Conservation (phyloP, 2,329 filamentous ascomycete genomes). For the Lomentospora prolificans region DNA sequence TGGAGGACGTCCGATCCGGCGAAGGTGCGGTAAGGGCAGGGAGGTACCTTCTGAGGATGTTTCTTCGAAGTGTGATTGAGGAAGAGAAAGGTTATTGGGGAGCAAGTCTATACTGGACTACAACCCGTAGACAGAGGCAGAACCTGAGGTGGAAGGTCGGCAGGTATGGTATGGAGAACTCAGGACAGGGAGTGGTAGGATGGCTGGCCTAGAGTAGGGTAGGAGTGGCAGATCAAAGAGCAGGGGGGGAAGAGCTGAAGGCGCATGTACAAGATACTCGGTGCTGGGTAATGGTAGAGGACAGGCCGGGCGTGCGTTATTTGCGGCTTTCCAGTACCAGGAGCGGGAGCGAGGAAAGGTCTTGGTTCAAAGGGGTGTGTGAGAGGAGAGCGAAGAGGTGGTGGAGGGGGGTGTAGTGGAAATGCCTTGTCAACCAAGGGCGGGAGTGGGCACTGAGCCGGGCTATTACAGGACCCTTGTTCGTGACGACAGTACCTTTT, state of each 20-base stretch:
- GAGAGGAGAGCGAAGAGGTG: neutral
- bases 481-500: neutral
- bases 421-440: neutral
- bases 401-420: neutral
- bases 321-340: slow-evolving; percentile 3
- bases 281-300: slow-evolving; percentile 1
- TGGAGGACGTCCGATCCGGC: neutral
- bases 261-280: slow-evolving; percentile 7
- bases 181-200: neutral
- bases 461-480: slow-evolving; percentile 7
- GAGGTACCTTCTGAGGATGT: neutral
- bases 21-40: neutral
- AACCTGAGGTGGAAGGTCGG: slow-evolving; percentile 5
- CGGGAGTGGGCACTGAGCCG: slow-evolving; percentile 2
- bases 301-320: neutral
- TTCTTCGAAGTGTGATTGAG: neutral
- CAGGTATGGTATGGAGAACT: neutral
- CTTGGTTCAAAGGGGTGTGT: slow-evolving; percentile 2
- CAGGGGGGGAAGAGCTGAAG: neutral
- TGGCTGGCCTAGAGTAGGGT: neutral
- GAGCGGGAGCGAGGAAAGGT: slow-evolving; percentile 4
- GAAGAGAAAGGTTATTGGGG: neutral
- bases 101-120: slow-evolving; percentile 2
- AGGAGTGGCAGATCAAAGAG: slow-evolving; percentile 6
- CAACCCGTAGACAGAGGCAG: slow-evolving; percentile 3